Evolutionary conservation across 257 asterid species (phyloP).

Genomic region (Osmanthus fragrans): DNA sequence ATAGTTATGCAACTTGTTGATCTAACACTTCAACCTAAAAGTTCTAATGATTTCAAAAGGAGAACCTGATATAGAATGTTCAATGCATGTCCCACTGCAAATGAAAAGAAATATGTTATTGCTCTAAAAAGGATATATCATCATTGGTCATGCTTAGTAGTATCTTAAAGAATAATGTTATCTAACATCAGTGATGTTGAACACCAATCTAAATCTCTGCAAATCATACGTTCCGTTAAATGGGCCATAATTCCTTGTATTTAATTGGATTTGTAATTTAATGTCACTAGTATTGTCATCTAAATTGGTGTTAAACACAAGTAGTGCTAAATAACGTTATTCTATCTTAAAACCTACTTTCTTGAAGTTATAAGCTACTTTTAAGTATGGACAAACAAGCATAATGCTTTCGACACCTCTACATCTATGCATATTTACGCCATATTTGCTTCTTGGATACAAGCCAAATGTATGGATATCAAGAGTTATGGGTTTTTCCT

Average conservation of each 20-base stretch:
- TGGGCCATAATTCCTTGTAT: too few species aligned
- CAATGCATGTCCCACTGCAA: not conserved
- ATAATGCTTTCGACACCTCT: not conserved
- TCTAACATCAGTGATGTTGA: too few species aligned
- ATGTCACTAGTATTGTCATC: too few species aligned
- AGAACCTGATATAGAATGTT: not conserved
- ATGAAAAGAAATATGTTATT: not conserved
- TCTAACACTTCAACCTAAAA: too few species aligned
- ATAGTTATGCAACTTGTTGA: not conserved
- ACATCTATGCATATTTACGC: not conserved
- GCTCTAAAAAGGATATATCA: not conserved
- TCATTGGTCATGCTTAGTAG: not conserved
- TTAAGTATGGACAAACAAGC: not conserved
- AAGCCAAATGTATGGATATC: slow-evolving; percentile 26
- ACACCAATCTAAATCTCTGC: too few species aligned
- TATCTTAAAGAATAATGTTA: not conserved
- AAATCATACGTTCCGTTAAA: too few species aligned
- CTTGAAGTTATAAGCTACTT: not conserved
- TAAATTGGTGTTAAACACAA: too few species aligned
- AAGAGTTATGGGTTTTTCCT: slow-evolving; percentile 18
- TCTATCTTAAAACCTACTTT: not conserved
- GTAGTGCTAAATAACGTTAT: too few species aligned
- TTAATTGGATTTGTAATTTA: too few species aligned
- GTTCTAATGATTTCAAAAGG: too few species aligned
- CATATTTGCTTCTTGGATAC: slow-evolving; percentile 27